A percentile compares a stretch with the other conserved stretches of the same genome.
phyloP scores from a whole-genome alignment of 2,329 filamentous ascomycete species.

The Dothistroma septosporum region DNA sequence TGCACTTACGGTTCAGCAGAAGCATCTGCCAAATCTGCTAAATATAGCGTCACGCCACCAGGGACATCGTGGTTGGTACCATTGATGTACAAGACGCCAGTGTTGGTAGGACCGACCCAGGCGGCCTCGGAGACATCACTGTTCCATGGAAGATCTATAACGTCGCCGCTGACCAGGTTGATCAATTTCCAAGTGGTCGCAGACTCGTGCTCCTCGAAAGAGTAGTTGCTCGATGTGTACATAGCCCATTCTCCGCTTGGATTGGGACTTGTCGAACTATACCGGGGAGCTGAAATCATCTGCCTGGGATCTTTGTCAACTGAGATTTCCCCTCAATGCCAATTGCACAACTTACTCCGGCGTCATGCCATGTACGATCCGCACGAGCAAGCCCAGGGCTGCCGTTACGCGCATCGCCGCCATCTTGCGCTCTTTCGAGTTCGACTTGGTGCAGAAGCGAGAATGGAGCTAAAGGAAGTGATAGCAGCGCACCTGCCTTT shows the following conservation, averaged over 20 bases:
- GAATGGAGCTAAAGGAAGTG: background rate
- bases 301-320: constrained; percentile 18
- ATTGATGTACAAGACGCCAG: constrained; percentile 31
- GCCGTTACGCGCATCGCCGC: background rate
- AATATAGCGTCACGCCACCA: constrained; percentile 38
- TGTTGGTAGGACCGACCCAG: constrained; percentile 33
- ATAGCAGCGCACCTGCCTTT: background rate
- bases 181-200: constrained; percentile 25
- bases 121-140: constrained; percentile 25
- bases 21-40: constrained; percentile 33
- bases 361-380: constrained; percentile 10
- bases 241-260: constrained; percentile 33
- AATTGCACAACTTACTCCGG: constrained; percentile 10
- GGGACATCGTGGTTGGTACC: constrained; percentile 23
- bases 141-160: constrained; percentile 22
- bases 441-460: too few relatives aligned
- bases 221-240: constrained; percentile 24
- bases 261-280: constrained; percentile 22
- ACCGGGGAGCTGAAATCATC: constrained; percentile 29
- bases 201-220: constrained; percentile 23
- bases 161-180: constrained; percentile 21
- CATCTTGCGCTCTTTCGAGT: background rate
- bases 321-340: background rate
- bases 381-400: background rate
- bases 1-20: constrained; percentile 17